Conservation (phyloP, 345 rosid genomes). For the Melaleuca alternifolia region DNA sequence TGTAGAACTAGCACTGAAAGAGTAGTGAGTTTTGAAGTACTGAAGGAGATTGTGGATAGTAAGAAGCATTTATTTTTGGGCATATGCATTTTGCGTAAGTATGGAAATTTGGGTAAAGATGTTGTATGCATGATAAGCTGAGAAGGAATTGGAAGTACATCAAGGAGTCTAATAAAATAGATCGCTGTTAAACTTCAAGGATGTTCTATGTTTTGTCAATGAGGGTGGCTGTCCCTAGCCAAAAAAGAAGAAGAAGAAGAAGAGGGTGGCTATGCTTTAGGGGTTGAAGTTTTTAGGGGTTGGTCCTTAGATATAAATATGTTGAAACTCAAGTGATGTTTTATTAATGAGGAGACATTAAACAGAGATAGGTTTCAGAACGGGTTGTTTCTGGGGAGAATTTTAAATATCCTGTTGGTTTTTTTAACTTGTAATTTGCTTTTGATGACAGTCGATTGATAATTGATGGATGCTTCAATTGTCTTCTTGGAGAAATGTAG, state of each 20-base stretch:
- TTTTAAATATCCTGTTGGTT: background rate
- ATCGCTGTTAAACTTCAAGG: background rate
- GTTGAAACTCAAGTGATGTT: background rate
- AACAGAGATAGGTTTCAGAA: background rate
- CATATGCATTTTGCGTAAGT: background rate
- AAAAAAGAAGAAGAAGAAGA: background rate
- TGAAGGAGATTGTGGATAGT: background rate
- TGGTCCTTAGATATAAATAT: background rate
- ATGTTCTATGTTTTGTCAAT: background rate
- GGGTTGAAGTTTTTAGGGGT: background rate
- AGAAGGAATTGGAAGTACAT: background rate
- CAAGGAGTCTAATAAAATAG: background rate
- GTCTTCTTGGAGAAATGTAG: conserved; percentile 47
- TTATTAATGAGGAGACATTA: background rate
- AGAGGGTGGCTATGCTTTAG: background rate
- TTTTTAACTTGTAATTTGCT: conserved; percentile 1
- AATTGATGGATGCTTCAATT: background rate
- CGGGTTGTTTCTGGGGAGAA: background rate
- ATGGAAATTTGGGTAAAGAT: background rate
- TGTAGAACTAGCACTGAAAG: background rate
- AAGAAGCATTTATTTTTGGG: background rate
- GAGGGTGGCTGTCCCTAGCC: background rate
- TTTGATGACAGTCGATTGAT: background rate
- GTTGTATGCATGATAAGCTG: background rate
- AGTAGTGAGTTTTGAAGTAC: background rate